Base-by-base conservation (phyloP, 805 yeast species). In the Spathaspora arborariae region DNA sequence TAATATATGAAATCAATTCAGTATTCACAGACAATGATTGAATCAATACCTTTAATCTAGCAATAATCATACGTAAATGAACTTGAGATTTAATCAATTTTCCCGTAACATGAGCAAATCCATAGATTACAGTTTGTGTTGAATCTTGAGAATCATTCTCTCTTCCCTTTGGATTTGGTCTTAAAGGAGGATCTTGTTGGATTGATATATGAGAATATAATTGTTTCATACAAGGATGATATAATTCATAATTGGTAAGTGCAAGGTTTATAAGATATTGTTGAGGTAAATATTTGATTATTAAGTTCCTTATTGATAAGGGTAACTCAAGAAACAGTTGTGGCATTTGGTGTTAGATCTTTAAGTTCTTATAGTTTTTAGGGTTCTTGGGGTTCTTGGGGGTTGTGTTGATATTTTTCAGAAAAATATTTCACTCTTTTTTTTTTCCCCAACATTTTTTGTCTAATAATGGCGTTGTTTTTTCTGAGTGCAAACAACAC, bases 231-330 rank as follows among this genome's bases (percentile, higher is more conserved):
- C 70, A 65, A 11, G 71, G 71, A 42, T 59, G 52, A 50, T 70
- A 70, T 46, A 67, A 65, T 24, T 53, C 51, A 50, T 49, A 70
- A 53, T 67, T 69, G 21, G 75, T 67, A 20, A 54, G 54, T 1
- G 73, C 61, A 15, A 70, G 57, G 39, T 60, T 65, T 21, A 65
- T 21, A 15, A 67, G 56, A 40, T 57, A 59, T 42, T 63, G 63
- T 47, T 67, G 72, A 5, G 68, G 67, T 13, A 67, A 55, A 40
- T 51, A 62, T 27, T 36, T 48, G 6, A 61, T 36, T 15, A 57
- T 46, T 11, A 34, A 2, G 5, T 11, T 10, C n/a, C 50, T 27
- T n/a, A 53, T 42, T 5, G 39, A 18, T 18, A 18, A 44, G 1
- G 56, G 52, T 13, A 52, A 15, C 7, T 54, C 51, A n/a, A 44